Evolutionary conservation across 352 stramenopile genomes (phyloP), one percentile per base, ranked within the genome.

Genomic region (Phytophthora cryptogea): DNA sequence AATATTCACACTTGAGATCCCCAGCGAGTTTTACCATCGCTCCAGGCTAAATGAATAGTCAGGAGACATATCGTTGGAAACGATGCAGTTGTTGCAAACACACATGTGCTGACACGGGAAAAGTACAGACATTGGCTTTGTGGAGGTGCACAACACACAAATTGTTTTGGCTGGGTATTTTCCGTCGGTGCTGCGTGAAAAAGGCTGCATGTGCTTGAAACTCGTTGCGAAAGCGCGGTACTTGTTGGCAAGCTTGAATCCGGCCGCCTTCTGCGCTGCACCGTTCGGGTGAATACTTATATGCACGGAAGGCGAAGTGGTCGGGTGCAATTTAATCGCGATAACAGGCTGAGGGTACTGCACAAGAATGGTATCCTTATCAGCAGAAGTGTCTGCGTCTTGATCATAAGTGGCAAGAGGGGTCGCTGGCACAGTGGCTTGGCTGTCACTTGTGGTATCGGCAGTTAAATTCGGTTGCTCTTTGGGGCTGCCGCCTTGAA

Each of bases 61-160:
- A 0, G 64, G 49, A 8, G 58, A 70, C 31, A 87, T 86, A 23
- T 75, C 37, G 43, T 86, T 70, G 5, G 58, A 43, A 5, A 66
- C 37, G 45, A 88, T 70, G 65, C 81, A 89, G 20, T 57, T 42
- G 32, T 86, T 70, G 60, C 81, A 90, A 10, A 84, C 74, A 50
- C 76, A 86, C 59, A 80, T 74, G 67, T 90, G 81, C 59, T 89
- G 73, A 28, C 81, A 90, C 27, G 59, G 60, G 20, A 68, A 68
- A 55, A 68, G 59, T 2, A 68, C 60, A 1, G 53, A 63, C 1
- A 11, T 73, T 0, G 72, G 76, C 17, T 20, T 47, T 1, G 63
- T 20, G 13, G 52, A 53, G 32, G 70, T 59, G 50, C 80, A 88
- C 37, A 83, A 72, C 8, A 83, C 69, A 23, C 80, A 90, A 7